Base-by-base conservation (phyloP, 2,329 filamentous ascomycete species). In the Penicillium fuscoglaucum region DNA sequence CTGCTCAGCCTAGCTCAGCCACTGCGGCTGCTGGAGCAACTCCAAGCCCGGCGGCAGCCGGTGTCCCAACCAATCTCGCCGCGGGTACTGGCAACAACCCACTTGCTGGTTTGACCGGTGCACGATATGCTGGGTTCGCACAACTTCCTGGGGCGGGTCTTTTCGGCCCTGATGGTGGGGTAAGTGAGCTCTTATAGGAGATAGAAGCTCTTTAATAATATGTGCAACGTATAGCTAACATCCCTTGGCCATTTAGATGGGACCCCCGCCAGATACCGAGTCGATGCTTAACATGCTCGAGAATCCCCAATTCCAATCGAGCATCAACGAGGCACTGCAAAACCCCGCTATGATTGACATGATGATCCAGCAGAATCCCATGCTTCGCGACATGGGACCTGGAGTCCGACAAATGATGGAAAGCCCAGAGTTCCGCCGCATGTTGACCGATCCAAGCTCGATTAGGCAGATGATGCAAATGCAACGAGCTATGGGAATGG, bases 301-400 rank as follows among this genome's bases (percentile, higher is more conserved):
- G 61, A 91, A 98, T 71, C 95, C 95, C 24, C 89, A 91, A 71
- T 88, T 96, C 57, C 86, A 90, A 63, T 89, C 91, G 65, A 88
- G 88, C 55, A 90, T 99, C 85, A 96, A 95, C 75, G 93, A 97
- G 77, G 91, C 93, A 37, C 89, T 99, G 74, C 90, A 93, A 75
- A 98, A 98, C 76, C 93, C 95, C n/a, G 85, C 88, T 19, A 90
- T 99, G 68, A 85, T 98, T 72, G 91, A 98, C 71, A 91, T 96
- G 84, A 90, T 98, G 84, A 92, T 99, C 68, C 87, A 95, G 68
- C 86, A 89, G 70, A 96, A 96, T 72, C 95, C 95, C 2, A 88
- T 91, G 83, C 80, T 92, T 19, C 84, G 88, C 68, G 83, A 86
- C 60, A 85, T 90, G 74, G 80, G 82, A 24, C 90, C 90, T 41